Conservation (phyloP, 371 early-diverging fungal genomes). For the Paraphysoderma sedebokerense region DNA sequence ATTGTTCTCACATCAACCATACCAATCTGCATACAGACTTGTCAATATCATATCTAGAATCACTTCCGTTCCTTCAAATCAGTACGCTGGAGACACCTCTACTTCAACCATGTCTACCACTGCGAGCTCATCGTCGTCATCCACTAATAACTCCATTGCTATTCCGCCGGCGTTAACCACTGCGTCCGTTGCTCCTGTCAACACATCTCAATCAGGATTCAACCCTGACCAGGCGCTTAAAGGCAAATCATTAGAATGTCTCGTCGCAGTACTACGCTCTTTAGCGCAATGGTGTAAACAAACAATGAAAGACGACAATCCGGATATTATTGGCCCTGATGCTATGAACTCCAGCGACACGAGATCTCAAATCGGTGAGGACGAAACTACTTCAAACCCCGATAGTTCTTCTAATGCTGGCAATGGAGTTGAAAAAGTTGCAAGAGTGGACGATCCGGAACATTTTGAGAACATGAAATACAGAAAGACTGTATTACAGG, state of each 20-base stretch:
- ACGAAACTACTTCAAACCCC: constrained; percentile 14
- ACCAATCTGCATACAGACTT: constrained; percentile 7
- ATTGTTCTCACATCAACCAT: neutral
- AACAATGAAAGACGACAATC: constrained; percentile 24
- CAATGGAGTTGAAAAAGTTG: constrained; percentile 18
- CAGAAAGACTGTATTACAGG: constrained; percentile 56
- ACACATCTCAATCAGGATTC: constrained; percentile 17
- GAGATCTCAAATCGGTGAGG: constrained; percentile 9
- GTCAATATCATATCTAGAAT: constrained; percentile 35
- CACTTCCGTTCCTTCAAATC: constrained; percentile 6
- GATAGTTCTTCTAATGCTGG: constrained; percentile 15
- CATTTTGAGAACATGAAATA: constrained; percentile 58
- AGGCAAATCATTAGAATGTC: constrained; percentile 30
- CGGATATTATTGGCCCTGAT: constrained; percentile 12
- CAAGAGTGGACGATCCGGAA: constrained; percentile 43
- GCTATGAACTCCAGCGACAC: constrained; percentile 12
- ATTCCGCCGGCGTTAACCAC: constrained; percentile 31
- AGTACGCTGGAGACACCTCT: neutral
- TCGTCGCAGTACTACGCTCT: constrained; percentile 30
- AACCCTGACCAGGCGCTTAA: constrained; percentile 23
- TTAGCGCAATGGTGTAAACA: constrained; percentile 31
- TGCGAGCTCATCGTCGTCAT: constrained; percentile 3
- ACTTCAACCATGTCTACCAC: neutral
- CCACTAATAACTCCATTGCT: constrained; percentile 10
- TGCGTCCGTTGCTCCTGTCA: constrained; percentile 24